Evolutionary conservation across 2,329 filamentous ascomycete genomes (phyloP).

Genomic region (Hymenoscyphus scutula): DNA sequence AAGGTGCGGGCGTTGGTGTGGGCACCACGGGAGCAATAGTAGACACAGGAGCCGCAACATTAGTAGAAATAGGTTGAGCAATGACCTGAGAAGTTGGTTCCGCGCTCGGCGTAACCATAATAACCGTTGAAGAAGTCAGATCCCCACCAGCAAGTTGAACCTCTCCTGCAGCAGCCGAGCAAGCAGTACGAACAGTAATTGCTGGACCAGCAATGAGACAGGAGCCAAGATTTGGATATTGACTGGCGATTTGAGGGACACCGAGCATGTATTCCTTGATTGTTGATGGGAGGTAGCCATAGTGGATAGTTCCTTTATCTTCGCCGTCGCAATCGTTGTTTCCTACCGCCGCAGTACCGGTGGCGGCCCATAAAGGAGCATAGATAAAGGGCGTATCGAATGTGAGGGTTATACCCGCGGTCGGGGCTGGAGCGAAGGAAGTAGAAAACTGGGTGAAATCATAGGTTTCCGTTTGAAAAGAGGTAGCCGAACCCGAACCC

Average conservation of each 20-base stretch:
- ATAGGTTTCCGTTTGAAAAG: not conserved
- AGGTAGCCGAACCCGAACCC: not conserved
- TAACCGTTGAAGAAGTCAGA: conserved; percentile 9
- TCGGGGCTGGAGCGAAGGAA: not conserved
- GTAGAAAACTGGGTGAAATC: not conserved
- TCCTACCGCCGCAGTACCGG: not conserved
- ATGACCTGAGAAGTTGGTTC: not conserved
- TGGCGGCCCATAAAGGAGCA: not conserved
- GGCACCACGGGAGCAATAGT: not conserved
- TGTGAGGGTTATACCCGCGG: not conserved
- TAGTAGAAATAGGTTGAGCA: not conserved
- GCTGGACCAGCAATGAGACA: conserved; percentile 6
- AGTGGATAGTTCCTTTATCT: conserved; percentile 4
- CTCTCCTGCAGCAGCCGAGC: not conserved
- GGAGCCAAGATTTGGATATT: conserved; percentile 3
- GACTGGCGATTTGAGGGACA: conserved; percentile 1
- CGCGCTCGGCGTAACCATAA: conserved; percentile 1
- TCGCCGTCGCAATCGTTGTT: not conserved
- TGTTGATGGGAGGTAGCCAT: conserved; percentile 3
- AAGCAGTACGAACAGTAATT: not conserved
- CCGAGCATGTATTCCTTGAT: conserved; percentile 3
- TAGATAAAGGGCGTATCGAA: conserved; percentile 7
- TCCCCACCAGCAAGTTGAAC: conserved; percentile 8
- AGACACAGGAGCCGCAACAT: not conserved
- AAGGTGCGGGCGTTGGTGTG: not conserved